Evolutionary conservation across 2,329 filamentous ascomycete species (phyloP), one percentile per base, ranked within the genome.

Genomic region (Ophiocordyceps camponoti-saundersi): DNA sequence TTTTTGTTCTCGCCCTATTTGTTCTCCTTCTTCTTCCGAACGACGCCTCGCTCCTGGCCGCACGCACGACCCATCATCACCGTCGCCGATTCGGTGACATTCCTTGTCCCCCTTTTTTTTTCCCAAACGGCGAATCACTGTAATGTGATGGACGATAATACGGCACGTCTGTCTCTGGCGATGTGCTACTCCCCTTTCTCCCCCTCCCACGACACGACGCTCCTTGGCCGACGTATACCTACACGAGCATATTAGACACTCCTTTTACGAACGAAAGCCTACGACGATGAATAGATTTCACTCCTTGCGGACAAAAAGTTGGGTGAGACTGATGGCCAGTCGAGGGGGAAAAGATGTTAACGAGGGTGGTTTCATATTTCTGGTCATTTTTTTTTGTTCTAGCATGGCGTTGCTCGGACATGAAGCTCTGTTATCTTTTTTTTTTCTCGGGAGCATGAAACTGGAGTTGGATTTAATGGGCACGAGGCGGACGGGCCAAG

Each of bases 181-280:
- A 42, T 26, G 10, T 23, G 20, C 7, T 10, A 23, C 20, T 6
- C 16, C 7, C 29, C 8, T 13, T 10, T 18, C 26, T 18, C 26
- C 43, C 26, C 30, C 18, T 2, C 8, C 32, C 32, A 18, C 18
- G 29, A 44, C 20, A 57, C 51, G 51, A 58, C 59, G 52, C 48
- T 62, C 60, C 56, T 44, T 56, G 56, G 8, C 23, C 23, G 23
- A 26, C 23, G 23, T 26, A 60, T 57, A 57, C 52, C 50, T 49
- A 53, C 53, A 47, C 48, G 42, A 47, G 23, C 23, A 26, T 26
- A 26, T 26, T 51, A 49, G 49, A 54, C 56, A 52, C 52, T 62
- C 59, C 57, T 60, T 62, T 59, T 61, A 60, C 56, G 42, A 67
- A 67, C 32, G 32, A 36, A 26, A 26, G 8, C 23, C 23, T 26